A percentile compares a stretch with the other conserved stretches of the same genome.
Evolutionary conservation across 2,329 filamentous ascomycete species (phyloP).

Genomic region (Monilinia fructigena): DNA sequence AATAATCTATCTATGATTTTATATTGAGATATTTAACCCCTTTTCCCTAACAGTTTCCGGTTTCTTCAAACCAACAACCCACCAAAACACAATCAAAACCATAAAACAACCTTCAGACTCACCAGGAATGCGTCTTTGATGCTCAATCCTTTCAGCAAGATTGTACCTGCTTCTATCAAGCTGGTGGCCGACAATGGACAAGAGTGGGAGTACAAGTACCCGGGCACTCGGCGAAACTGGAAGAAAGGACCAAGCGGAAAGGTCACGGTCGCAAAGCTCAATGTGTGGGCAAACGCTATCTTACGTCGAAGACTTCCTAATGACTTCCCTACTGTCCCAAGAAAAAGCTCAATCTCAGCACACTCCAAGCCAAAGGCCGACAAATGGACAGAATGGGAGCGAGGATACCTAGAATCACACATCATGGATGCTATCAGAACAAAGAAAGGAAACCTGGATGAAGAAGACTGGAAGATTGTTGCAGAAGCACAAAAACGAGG

Average conservation of each 20-base stretch:
- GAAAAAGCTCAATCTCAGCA: neutral
- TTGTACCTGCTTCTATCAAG: neutral
- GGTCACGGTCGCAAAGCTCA: neutral
- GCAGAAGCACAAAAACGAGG: neutral
- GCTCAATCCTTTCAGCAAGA: conserved; percentile 10
- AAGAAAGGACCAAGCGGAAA: neutral
- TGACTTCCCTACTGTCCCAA: neutral
- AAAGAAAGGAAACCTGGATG: neutral
- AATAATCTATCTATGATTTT: no score
- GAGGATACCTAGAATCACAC: neutral
- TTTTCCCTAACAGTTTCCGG: neutral
- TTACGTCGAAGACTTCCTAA: conserved; percentile 11
- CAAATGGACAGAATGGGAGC: conserved; percentile 16
- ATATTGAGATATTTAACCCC: neutral
- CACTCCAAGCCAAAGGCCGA: neutral
- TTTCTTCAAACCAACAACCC: neutral
- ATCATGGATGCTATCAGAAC: neutral
- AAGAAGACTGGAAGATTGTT: neutral
- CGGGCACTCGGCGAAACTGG: neutral
- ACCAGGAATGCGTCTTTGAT: neutral
- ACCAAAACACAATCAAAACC: neutral
- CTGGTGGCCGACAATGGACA: conserved; percentile 1
- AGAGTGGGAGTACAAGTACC: conserved; percentile 11
- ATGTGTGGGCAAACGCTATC: conserved; percentile 14
- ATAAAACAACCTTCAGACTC: neutral